Evolutionary conservation across 345 rosid species (phyloP).

Genomic region (Hypericum perforatum): DNA sequence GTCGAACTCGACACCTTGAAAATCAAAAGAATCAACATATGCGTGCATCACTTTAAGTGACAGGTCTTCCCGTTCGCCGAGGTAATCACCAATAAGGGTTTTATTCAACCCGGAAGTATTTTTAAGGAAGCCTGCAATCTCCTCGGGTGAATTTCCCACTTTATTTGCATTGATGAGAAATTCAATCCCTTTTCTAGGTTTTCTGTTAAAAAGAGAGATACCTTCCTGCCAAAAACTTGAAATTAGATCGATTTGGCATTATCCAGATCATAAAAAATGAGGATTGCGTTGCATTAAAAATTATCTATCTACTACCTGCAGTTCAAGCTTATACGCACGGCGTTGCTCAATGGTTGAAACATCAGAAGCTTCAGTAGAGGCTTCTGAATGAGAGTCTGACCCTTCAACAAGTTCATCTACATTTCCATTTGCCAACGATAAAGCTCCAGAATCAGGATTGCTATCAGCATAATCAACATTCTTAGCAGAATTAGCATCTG

Average conservation of each 20-base stretch:
- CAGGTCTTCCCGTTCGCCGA: constrained; percentile 96
- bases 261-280: constrained; percentile 6
- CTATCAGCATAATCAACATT: constrained; percentile 53
- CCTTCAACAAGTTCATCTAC: constrained; percentile 72
- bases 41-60: constrained; percentile 97
- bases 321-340: constrained; percentile 99
- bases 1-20: constrained; percentile 83
- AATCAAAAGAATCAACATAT: constrained; percentile 90
- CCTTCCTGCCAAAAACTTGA: constrained; percentile 90
- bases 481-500: constrained; percentile 68
- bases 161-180: constrained; percentile 91
- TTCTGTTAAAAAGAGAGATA: constrained; percentile 93
- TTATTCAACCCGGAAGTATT: constrained; percentile 85
- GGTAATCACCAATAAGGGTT: constrained; percentile 87
- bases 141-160: constrained; percentile 87
- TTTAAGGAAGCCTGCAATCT: constrained; percentile 86
- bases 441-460: constrained; percentile 50
- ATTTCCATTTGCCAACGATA: constrained; percentile 65
- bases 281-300: constrained; percentile 4
- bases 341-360: constrained; percentile 90
- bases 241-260: constrained; percentile 26
- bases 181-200: constrained; percentile 94
- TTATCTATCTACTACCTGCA: constrained; percentile 47
- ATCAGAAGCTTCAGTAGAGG: constrained; percentile 73
- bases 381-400: constrained; percentile 86